Base-by-base conservation (phyloP, 1,139 yeast species). In the Geotrichum candidum region DNA sequence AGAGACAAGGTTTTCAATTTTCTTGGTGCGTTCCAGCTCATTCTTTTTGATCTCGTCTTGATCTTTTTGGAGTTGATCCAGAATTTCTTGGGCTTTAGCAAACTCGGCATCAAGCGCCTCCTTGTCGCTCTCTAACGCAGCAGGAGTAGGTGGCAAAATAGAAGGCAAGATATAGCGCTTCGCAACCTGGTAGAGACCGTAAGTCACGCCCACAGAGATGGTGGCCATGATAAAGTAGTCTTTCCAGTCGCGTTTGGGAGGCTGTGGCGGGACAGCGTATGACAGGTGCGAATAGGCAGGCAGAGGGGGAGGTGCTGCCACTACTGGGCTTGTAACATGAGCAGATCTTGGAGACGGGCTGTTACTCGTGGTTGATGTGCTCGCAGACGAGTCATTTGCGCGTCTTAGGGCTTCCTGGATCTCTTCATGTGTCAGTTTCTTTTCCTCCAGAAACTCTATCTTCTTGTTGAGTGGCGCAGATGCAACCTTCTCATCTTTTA, bases 151-250 rank as follows among this genome's bases (percentile, higher is more conserved):
- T 0, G 99, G 99, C 50, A 90, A 70, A 7, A 94, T 82, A 68
- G 85, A 82, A 6, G 99, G 98, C 56, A 92, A 73, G 56, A 94
- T 81, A 72, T 90, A 92, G 64, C 88, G 82, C 63, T 83, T 82
- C 13, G 94, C 85, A 1, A 94, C 84, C 71, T 90, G 90, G 73
- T 90, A 91, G n/a, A 90, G 74, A 1, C 97, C 98, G 73, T 90
- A 94, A 1, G 89, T 81, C 5, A 92, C 85, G 1, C 98, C 98
- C 3, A 86, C 96, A 2, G 97, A 87, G 29, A 96, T 94, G 0
- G 98, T 90, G 15, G 97, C 96, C 98, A 94, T 91, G 62, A 94
- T 87, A 70, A 94, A 90, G 72, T 91, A 90, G 74, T 94, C 99
- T 72, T 91, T 90, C 99, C 99, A 94, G 70, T 90, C 92, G 64